Conservation (phyloP, 805 yeast genomes). For the Ogataea wickerhamii region DNA sequence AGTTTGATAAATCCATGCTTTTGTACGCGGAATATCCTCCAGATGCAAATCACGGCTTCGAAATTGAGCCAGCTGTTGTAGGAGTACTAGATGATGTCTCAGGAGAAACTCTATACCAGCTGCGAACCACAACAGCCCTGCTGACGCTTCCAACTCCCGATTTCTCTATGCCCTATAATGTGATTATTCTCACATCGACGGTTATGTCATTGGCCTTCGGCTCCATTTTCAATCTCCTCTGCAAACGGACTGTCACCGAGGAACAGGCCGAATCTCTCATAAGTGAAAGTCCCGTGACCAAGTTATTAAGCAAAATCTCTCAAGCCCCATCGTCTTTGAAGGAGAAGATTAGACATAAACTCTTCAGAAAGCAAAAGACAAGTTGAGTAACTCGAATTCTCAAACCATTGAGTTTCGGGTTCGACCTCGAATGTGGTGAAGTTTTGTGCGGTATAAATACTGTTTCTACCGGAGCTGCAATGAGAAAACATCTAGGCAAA, state of each 20-base stretch:
- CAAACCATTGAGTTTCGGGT: too few relatives aligned
- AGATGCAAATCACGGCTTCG: constrained; percentile 97
- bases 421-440: too few relatives aligned
- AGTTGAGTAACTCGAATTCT: too few relatives aligned
- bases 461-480: too few relatives aligned
- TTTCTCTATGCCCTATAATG: constrained; percentile 98
- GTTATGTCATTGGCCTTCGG: constrained; percentile 92
- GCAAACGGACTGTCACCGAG: constrained; percentile 70
- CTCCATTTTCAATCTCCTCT: constrained; percentile 71
- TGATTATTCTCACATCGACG: constrained; percentile 88
- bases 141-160: constrained; percentile 93
- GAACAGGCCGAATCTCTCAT: constrained; percentile 52
- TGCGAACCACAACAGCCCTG: constrained; percentile 83
- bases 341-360: background rate
- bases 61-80: constrained; percentile 85
- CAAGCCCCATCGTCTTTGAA: background rate
- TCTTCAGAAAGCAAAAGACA: constrained; percentile 1
- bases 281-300: constrained; percentile 17
- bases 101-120: constrained; percentile 37
- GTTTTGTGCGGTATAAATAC: too few relatives aligned
- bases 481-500: too few relatives aligned
- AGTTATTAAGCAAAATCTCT: background rate
- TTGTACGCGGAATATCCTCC: constrained; percentile 95
- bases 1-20: constrained; percentile 83
- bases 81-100: constrained; percentile 41